Evolutionary conservation across 148 eudicot species (phyloP).

Genomic region (Rhododendron kiyosumense): DNA sequence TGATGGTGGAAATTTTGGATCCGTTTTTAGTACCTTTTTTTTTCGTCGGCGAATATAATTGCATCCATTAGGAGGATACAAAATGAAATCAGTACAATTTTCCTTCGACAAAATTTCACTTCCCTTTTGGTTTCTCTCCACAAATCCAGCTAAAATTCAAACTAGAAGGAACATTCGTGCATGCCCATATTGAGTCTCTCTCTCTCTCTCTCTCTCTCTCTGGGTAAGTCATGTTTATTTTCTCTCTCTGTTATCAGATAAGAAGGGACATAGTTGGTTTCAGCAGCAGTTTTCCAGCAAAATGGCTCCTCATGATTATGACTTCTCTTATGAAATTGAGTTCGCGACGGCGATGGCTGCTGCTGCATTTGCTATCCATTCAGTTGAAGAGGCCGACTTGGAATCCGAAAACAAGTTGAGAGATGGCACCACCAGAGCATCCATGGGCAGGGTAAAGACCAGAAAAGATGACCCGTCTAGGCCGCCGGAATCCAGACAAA

Average conservation of each 20-base stretch:
- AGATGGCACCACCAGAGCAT: constrained; percentile 5
- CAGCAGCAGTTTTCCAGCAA: not conserved
- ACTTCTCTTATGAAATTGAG: constrained; percentile 28
- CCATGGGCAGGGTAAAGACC: constrained; percentile 11
- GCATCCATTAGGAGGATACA: too few species aligned
- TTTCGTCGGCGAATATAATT: too few species aligned
- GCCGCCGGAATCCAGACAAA: constrained; percentile 19
- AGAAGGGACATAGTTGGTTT: not conserved
- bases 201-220: too few species aligned
- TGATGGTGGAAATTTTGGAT: too few species aligned
- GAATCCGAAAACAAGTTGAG: constrained; percentile 29
- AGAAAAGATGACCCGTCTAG: constrained; percentile 24
- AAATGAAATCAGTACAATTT: too few species aligned
- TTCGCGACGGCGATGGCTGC: constrained; percentile 69
- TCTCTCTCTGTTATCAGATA: not conserved
- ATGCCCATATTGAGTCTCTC: too few species aligned
- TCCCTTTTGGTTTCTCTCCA: not conserved
- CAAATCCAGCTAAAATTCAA: not conserved
- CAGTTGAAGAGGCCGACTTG: constrained; percentile 41
- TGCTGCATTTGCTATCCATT: constrained; percentile 61
- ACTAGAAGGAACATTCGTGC: not conserved
- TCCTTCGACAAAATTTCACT: not conserved
- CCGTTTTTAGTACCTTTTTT: too few species aligned
- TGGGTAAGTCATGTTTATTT: too few species aligned
- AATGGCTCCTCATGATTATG: constrained; percentile 6